Evolutionary conservation across 2,329 filamentous ascomycete genomes (phyloP), one percentile per base, ranked within the genome.

Genomic region (Colletotrichum noveboracense): DNA sequence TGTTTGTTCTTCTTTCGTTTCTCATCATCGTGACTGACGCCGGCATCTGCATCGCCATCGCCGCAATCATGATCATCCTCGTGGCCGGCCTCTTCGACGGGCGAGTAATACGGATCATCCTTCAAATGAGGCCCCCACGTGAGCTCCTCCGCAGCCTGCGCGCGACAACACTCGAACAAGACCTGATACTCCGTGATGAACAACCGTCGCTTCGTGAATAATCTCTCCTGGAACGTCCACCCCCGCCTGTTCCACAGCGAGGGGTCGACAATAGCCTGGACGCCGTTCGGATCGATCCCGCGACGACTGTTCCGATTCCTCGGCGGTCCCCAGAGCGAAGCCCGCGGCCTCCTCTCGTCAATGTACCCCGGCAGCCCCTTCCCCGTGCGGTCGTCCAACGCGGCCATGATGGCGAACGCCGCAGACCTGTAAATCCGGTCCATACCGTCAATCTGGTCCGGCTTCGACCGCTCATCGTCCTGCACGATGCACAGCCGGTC

Each of bases 401-500:
- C 86, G 2, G 85, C 85, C 36, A 87, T 81, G 8, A 89, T 84
- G 14, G 85, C 86, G 32, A 89, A 82, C 62, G 85, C 84, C 7
- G 87, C 84, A 65, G 86, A 85, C 28, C 84, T 79, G 78, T 87
- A 88, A 55, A 88, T 81, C 65, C 82, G 84, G 26, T 85, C 86
- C 87, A 89, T 88, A 75, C 86, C 82, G 30, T 81, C 79, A 56
- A 86, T 80, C 67, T 88, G 84, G 16, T 80, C 79, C 24, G 83
- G 82, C 77, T 83, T 83, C 74, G 85, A 83, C 18, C 79, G 78
- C 21, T 81, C 79, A 69, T 87, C 84, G 71, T 87, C 85, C 75
- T 89, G 87, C 3, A 86, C 80, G 68, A 87, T 86, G 72, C 86
- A 87, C 55, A 87, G 80, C 56, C 83, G 81, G 73, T 89, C 87